Base-by-base conservation (phyloP, 1,139 yeast species). In the Sugiyamaella japonica region DNA sequence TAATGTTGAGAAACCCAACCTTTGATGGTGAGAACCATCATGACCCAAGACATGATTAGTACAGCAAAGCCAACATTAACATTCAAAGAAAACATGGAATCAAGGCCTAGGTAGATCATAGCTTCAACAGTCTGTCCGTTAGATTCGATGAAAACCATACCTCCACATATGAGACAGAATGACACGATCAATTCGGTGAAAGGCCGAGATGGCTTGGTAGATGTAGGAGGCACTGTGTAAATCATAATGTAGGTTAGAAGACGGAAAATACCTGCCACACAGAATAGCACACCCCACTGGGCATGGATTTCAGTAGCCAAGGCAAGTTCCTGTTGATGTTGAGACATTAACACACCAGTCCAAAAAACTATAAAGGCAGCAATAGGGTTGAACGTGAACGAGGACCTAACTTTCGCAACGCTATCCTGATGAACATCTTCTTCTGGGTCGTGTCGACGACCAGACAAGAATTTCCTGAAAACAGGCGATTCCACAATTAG, bases 321-420 rank as follows among this genome's bases (percentile, higher is more conserved):
- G 48, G 70, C 75, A 0, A 93, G 84, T 2, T 91, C 89, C 72
- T 93, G 99, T 48, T 83, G 84, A 71, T 93, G 99, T 70, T 86
- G 89, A 1, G 97, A 89, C 99, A 93, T 93, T 59, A 93, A 77
- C n/a, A 86, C 78, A 25, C 99, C 99, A 0, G 98, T 93, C 96
- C 97, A 93, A 72, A 88, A 93, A 39, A 93, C 87, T 9, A 95
- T 89, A 61, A 93, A 80, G 1, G 89, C 82, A 1, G 99, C 98
- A 80, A 93, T 89, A 17, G 97, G 97, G 68, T 93, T 93, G 61
- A 70, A 61, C 7, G 75, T 69, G 58, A 23, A 36, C 9, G 28
- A 20, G 25, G 38, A 40, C 10, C 50, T 20, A 4, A 48, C 40
- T 16, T 42, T 32, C 3, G 52, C 7, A 12, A n/a, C 8, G 3